Conservation (phyloP, 768 basidiomycete species). For the Podaxis rugospora region DNA sequence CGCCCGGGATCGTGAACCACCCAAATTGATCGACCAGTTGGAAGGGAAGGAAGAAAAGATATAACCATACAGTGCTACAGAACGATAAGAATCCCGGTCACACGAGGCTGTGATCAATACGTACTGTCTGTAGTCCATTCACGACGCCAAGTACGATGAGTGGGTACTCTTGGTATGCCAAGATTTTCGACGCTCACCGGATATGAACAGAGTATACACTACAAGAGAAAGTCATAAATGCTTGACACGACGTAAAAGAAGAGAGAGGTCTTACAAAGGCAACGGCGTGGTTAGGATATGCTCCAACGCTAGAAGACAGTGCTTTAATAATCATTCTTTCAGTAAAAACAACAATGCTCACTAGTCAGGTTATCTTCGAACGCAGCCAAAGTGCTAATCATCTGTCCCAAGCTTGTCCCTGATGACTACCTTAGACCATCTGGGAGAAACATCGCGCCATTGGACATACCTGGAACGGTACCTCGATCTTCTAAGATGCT, state of each 20-base stretch:
- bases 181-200: conserved; percentile 26
- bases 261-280: conserved; percentile 48
- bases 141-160: background rate
- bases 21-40: conserved; percentile 59
- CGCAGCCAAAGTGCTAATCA: conserved; percentile 43
- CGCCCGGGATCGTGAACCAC: conserved; percentile 66
- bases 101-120: conserved; percentile 7
- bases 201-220: conserved; percentile 67
- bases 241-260: background rate
- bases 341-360: conserved; percentile 18
- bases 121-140: conserved; percentile 25
- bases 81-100: background rate
- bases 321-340: background rate
- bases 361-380: conserved; percentile 52
- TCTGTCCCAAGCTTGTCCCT: conserved; percentile 48
- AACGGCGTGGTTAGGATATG: conserved; percentile 59
- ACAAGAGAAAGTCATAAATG: background rate
- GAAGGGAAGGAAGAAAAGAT: conserved; percentile 75
- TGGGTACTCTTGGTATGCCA: background rate
- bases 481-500: conserved; percentile 53
- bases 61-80: conserved; percentile 60
- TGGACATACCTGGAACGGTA: conserved; percentile 45
- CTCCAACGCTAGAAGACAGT: conserved; percentile 40
- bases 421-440: conserved; percentile 1
- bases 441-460: background rate